phyloP scores from a whole-genome alignment of 2,329 filamentous ascomycete genomes.

The Claviceps digitariae region DNA sequence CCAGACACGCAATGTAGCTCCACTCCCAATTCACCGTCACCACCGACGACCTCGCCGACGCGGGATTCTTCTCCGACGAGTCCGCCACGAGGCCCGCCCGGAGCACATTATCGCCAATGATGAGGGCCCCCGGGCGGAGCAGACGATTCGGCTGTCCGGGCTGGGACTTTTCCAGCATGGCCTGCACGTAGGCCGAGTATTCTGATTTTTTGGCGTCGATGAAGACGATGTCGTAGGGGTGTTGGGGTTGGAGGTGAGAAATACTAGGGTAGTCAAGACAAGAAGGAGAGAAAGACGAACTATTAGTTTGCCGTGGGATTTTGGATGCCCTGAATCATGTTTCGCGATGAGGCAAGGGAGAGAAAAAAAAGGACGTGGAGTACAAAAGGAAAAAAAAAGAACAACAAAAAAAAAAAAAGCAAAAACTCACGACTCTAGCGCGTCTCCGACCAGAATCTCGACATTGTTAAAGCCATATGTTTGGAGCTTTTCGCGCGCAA shows the following conservation, averaged over 20 bases:
- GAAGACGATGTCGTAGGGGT: slow-evolving; percentile 40
- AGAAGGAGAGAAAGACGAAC: not conserved
- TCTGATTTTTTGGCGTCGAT: slow-evolving; percentile 39
- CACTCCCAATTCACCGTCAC: slow-evolving; percentile 4
- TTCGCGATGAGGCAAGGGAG: too few species aligned
- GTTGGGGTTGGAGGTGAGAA: slow-evolving; percentile 15
- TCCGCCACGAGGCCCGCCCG: slow-evolving; percentile 33
- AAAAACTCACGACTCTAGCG: slow-evolving; percentile 1
- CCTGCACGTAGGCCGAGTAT: slow-evolving; percentile 34
- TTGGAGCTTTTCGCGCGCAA: not conserved
- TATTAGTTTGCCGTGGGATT: too few species aligned
- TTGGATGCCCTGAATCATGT: too few species aligned
- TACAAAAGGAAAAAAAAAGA: not conserved
- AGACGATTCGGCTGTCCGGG: slow-evolving; percentile 25
- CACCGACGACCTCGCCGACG: slow-evolving; percentile 1
- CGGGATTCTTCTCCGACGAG: not conserved
- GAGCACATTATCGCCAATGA: slow-evolving; percentile 42
- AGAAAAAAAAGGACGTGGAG: not conserved
- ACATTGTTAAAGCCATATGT: not conserved
- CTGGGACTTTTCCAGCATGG: slow-evolving; percentile 29
- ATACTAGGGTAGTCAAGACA: slow-evolving; percentile 12
- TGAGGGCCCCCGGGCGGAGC: slow-evolving; percentile 33
- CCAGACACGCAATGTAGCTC: slow-evolving; percentile 1
- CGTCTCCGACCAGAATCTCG: not conserved
- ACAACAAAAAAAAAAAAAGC: not conserved